phyloP scores from a whole-genome alignment of 2,329 filamentous ascomycete genomes.

The Aspergillus luchuensis region DNA sequence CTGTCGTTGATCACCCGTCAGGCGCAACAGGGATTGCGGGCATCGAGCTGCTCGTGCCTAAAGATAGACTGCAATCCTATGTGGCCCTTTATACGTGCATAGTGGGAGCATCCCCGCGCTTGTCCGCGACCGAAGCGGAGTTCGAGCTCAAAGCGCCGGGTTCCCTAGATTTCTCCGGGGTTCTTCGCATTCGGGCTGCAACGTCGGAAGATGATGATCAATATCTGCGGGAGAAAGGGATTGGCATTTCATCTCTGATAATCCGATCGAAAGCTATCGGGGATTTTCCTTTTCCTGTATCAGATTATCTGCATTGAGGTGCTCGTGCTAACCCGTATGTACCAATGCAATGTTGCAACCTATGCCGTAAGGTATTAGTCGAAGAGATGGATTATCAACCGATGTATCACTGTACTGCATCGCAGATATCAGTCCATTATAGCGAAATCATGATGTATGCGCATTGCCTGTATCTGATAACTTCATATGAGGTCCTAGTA shows the following conservation, averaged over 20 bases:
- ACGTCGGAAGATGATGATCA: conserved; percentile 9
- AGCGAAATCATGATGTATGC: too few relatives aligned
- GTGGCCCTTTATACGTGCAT: conserved; percentile 11
- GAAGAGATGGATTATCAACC: background rate
- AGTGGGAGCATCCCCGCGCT: conserved; percentile 6
- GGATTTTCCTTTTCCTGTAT: conserved; percentile 11
- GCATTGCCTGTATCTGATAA: too few relatives aligned
- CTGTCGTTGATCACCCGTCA: conserved; percentile 12
- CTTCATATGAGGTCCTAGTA: too few relatives aligned
- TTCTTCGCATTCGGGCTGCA: conserved; percentile 9
- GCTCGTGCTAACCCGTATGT: background rate
- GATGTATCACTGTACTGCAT: background rate
- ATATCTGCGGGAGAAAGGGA: conserved; percentile 13
- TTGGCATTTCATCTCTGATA: conserved; percentile 11
- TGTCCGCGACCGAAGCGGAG: background rate
- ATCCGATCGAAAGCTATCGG: conserved; percentile 7
- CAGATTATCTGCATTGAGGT: conserved; percentile 13
- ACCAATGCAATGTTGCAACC: background rate
- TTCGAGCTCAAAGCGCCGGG: conserved; percentile 13
- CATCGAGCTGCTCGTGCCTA: conserved; percentile 15
- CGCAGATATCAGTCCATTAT: too few relatives aligned
- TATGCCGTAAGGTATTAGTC: background rate
- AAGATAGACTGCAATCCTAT: conserved; percentile 1
- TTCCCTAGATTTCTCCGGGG: background rate
- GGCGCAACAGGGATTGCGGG: conserved; percentile 11